Evolutionary conservation across 129 eudicot species (phyloP).

Genomic region (Logfia minima): DNA sequence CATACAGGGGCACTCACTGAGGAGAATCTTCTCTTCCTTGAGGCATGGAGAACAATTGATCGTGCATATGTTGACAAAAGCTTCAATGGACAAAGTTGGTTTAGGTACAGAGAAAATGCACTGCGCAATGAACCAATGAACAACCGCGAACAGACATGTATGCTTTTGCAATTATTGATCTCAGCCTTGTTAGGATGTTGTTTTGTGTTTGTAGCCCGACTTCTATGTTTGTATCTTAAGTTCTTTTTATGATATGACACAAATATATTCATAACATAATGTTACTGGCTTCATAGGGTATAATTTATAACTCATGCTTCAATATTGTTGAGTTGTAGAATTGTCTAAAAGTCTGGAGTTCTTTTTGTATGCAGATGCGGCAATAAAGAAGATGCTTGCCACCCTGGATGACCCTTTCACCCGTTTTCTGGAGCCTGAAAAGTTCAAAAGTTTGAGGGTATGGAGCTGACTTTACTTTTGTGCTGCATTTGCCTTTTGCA

Average conservation of each 20-base stretch:
- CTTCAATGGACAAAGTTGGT: constrained; percentile 99
- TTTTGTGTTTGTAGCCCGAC: neutral
- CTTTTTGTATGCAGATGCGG: constrained; percentile 55
- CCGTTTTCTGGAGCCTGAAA: constrained; percentile 91
- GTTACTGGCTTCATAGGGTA: neutral
- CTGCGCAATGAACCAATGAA: constrained; percentile 94
- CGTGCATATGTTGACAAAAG: constrained; percentile 94
- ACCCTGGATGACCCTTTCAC: constrained; percentile 97
- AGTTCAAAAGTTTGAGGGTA: constrained; percentile 93
- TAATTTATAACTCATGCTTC: neutral
- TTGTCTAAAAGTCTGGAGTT: constrained; percentile 12
- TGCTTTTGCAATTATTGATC: constrained; percentile 8
- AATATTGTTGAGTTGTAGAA: neutral
- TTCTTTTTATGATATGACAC: no score
- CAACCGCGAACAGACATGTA: constrained; percentile 92
- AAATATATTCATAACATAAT: neutral
- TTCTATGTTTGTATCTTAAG: neutral
- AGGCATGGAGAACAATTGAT: constrained; percentile 97
- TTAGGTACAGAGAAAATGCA: constrained; percentile 95
- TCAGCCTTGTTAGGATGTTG: neutral
- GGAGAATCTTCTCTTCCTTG: constrained; percentile 89
- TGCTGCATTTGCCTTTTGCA: constrained; percentile 1
- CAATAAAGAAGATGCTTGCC: constrained; percentile 91
- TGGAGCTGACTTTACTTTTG: constrained; percentile 27
- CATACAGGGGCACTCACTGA: constrained; percentile 78